phyloP scores from a whole-genome alignment of 257 asterid species.

The Nicotiana noctiflora region DNA sequence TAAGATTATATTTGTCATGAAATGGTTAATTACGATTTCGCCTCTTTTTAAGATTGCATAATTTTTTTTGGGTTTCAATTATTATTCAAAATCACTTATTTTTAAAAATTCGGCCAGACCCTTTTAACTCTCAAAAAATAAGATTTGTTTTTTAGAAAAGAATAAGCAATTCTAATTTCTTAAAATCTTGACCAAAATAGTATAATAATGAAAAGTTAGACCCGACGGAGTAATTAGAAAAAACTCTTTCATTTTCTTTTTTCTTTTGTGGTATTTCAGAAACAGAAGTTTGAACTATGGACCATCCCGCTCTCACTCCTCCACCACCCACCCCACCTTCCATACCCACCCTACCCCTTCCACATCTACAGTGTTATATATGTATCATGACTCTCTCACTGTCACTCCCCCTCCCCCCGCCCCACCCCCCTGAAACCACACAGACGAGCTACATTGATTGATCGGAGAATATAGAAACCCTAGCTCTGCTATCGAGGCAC shows the following conservation, averaged over 20 bases:
- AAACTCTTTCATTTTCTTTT: constrained; percentile 7
- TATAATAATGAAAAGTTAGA: background rate
- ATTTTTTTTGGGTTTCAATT: background rate
- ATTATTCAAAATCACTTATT: background rate
- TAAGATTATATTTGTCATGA: background rate
- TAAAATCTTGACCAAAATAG: too few species aligned
- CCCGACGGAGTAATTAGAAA: constrained; percentile 17
- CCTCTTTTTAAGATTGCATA: background rate
- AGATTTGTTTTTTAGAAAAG: background rate
- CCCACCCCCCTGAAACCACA: background rate
- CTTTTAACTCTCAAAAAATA: background rate
- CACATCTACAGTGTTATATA: constrained; percentile 8
- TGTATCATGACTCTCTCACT: constrained; percentile 13
- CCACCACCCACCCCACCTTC: constrained; percentile 3
- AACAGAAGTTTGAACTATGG: constrained; percentile 45
- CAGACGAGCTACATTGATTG: constrained; percentile 15
- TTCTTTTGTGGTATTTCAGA: constrained; percentile 11
- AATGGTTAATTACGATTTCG: background rate
- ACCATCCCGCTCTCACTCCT: constrained; percentile 67
- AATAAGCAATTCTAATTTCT: background rate
- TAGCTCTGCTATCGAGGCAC: constrained; percentile 24
- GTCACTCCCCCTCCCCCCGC: constrained; percentile 24
- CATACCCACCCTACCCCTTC: background rate
- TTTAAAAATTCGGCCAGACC: background rate
- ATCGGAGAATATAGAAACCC: constrained; percentile 28